These are phyloP conservation scores for Mortierella sp. DNA, from an alignment of 371 early-diverging fungal species.

Conservation along the genomic window DNA sequence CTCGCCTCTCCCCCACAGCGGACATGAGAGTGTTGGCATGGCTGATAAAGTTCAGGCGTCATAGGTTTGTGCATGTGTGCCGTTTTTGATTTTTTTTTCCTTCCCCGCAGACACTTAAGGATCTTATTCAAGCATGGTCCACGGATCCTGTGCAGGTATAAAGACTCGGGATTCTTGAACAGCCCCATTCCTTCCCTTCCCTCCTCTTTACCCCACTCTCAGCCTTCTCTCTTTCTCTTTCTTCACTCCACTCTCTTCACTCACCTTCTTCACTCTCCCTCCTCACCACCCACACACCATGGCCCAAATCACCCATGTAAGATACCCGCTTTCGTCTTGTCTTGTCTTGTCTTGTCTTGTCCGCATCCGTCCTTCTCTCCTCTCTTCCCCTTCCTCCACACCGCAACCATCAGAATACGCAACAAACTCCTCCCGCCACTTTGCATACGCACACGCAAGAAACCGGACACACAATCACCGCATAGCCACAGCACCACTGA, in stretches of 20 bases:
- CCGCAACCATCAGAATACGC: no score
- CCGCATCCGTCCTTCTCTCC: no score
- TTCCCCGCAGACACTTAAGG: constrained; percentile 18
- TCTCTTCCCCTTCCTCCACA: no score
- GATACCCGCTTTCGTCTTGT: background rate
- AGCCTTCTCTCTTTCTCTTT: background rate
- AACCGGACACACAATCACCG: no score
- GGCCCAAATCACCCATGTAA: background rate
- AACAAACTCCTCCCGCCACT: no score
- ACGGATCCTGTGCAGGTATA: background rate
- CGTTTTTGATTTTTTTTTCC: constrained; percentile 1
- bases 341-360: background rate
- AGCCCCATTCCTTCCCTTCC: background rate
- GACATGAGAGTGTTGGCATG: no score
- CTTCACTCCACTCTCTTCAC: background rate
- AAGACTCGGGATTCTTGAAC: background rate
- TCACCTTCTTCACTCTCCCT: background rate
- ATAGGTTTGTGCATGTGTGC: no score
- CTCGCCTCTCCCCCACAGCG: no score
- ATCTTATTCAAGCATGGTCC: constrained; percentile 14
- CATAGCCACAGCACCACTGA: background rate
- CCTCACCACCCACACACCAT: background rate
- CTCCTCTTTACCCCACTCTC: background rate
- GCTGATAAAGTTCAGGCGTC: no score
- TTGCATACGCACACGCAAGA: no score